phyloP scores from a whole-genome alignment of 1,139 yeast species.

The Arxiozyma telluris region DNA sequence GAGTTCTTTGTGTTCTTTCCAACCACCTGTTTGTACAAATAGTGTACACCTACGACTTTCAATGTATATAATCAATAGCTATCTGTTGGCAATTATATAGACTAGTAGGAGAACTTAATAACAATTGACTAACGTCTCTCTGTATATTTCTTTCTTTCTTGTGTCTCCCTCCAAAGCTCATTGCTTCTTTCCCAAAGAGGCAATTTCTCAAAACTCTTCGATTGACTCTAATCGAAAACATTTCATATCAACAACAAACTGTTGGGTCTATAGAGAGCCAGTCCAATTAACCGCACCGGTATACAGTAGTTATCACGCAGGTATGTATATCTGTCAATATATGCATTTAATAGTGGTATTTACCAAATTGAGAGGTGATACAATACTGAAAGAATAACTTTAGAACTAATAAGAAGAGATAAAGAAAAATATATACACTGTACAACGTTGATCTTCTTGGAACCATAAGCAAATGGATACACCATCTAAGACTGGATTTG shows the following conservation, averaged over 20 bases:
- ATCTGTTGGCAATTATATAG: too few species aligned
- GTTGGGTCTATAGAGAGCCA: too few species aligned
- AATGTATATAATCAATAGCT: neutral
- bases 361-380: too few species aligned
- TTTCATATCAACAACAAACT: neutral
- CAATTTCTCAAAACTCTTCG: neutral
- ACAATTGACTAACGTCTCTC: too few species aligned
- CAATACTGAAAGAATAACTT: neutral
- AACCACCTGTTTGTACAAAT: too few species aligned
- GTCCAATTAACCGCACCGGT: neutral
- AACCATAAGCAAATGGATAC: neutral
- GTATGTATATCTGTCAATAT: too few species aligned
- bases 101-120: neutral
- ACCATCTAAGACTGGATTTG: neutral
- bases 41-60: neutral
- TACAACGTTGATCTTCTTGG: too few species aligned
- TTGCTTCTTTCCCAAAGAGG: neutral
- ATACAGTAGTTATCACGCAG: too few species aligned
- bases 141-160: too few species aligned
- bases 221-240: too few species aligned
- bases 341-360: neutral
- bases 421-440: too few species aligned
- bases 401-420: too few species aligned
- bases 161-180: neutral
- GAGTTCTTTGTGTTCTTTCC: neutral